phyloP scores from a whole-genome alignment of 1,139 yeast species.

The Blastobotrys ciferrii region DNA sequence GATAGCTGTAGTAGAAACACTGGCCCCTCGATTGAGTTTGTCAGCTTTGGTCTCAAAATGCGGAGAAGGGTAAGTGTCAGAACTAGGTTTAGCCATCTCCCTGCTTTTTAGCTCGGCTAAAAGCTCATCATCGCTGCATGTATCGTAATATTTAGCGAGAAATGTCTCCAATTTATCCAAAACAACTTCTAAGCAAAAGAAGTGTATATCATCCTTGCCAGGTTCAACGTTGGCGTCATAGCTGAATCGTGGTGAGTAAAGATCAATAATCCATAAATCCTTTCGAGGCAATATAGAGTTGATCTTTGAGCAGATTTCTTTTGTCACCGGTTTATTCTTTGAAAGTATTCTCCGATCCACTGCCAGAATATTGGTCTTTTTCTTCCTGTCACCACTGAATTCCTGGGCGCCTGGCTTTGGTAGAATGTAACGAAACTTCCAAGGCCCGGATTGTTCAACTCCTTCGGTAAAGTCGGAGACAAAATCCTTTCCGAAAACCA shows the following conservation, averaged over 20 bases:
- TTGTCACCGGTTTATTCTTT: constrained; percentile 4
- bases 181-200: constrained; percentile 28
- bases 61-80: no score
- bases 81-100: no score
- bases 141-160: constrained; percentile 14
- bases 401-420: constrained; percentile 22
- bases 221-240: constrained; percentile 48
- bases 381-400: constrained; percentile 35
- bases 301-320: not conserved
- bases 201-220: constrained; percentile 43
- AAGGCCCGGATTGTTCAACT: constrained; percentile 24
- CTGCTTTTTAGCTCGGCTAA: no score
- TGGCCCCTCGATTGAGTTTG: no score
- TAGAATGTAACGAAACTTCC: constrained; percentile 38
- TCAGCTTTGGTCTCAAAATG: no score
- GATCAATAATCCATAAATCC: constrained; percentile 35
- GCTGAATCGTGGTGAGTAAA: constrained; percentile 24
- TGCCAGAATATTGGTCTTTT: constrained; percentile 29
- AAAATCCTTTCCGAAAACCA: constrained; percentile 13
- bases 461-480: constrained; percentile 9
- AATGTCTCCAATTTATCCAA: constrained; percentile 21
- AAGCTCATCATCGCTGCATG: no score
- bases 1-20: no score
- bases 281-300: constrained; percentile 31
- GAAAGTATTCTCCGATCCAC: constrained; percentile 14